Percentiles rank a stretch among this genome's conserved stretches.
These are phyloP conservation scores for Aspergillus ostianus DNA, from an alignment of 495 filamentous ascomycete species.

Conservation along the genomic window DNA sequence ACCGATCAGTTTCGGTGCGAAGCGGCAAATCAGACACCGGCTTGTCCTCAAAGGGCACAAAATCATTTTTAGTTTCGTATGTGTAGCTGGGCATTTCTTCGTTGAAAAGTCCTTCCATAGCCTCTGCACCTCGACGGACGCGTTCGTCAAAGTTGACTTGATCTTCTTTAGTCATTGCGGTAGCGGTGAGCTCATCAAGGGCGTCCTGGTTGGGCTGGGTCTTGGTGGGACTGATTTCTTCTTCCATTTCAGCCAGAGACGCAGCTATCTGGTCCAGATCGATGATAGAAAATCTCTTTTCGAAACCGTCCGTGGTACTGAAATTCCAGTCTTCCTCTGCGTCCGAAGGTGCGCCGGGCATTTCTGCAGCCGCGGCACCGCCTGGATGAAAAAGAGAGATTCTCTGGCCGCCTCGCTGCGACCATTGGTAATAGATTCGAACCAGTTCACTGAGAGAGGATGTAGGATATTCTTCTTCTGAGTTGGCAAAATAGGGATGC, in stretches of 20 bases:
- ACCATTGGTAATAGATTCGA: constrained; percentile 81
- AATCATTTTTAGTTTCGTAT: constrained; percentile 49
- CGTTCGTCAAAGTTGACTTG: constrained; percentile 49
- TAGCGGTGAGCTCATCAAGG: constrained; percentile 24
- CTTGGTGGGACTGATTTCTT: constrained; percentile 30
- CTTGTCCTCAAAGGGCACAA: constrained; percentile 38
- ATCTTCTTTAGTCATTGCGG: constrained; percentile 36
- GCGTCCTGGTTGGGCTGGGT: constrained; percentile 22
- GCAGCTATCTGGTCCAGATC: constrained; percentile 47
- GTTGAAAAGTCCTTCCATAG: constrained; percentile 49
- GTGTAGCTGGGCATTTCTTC: constrained; percentile 46
- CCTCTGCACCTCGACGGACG: constrained; percentile 47
- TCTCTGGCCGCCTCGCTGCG: constrained; percentile 76
- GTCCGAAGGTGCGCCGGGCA: constrained; percentile 43
- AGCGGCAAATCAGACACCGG: constrained; percentile 48
- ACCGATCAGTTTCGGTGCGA: constrained; percentile 47
- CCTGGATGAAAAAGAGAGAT: constrained; percentile 76
- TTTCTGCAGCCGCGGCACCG: constrained; percentile 66
- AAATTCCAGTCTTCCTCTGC: constrained; percentile 83
- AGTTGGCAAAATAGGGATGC: constrained; percentile 52
- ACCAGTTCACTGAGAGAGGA: constrained; percentile 70
- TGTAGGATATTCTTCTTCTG: constrained; percentile 66
- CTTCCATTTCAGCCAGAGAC: constrained; percentile 39
- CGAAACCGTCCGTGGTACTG: constrained; percentile 81
- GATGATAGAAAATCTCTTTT: constrained; percentile 54